These are phyloP conservation scores for Penicillium cosmopolitanum DNA, from an alignment of 495 filamentous ascomycete species.

Conservation along the genomic window DNA sequence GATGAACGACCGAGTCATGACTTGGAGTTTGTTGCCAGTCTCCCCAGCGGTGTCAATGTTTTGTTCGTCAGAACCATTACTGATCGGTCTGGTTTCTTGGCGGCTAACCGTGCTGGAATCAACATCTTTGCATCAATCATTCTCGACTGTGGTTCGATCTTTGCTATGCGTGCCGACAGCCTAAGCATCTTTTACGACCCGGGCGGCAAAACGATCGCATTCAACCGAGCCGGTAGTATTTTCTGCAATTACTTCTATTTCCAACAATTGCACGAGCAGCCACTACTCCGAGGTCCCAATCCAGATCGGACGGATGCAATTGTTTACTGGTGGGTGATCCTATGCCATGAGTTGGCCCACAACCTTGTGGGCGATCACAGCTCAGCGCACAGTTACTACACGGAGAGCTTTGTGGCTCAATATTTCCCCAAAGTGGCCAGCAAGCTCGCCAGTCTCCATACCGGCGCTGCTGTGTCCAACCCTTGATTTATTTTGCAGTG, in stretches of 20 bases:
- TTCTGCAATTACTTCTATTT: conserved; percentile 96
- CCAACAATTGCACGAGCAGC: conserved; percentile 68
- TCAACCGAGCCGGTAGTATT: conserved; percentile 82
- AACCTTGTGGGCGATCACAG: conserved; percentile 83
- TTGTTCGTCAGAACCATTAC: conserved; percentile 64
- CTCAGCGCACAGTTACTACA: conserved; percentile 84
- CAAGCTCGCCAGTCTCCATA: conserved; percentile 36
- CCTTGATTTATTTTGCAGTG: not conserved
- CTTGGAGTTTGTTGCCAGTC: conserved; percentile 72
- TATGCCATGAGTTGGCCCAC: conserved; percentile 94
- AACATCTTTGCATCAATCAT: conserved; percentile 73
- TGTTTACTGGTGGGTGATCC: conserved; percentile 88
- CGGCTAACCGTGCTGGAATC: conserved; percentile 63
- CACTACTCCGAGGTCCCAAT: conserved; percentile 40
- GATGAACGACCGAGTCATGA: conserved; percentile 81
- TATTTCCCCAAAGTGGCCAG: conserved; percentile 55
- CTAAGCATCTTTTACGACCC: conserved; percentile 90
- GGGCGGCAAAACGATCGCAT: conserved; percentile 80
- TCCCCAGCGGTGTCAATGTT: conserved; percentile 71
- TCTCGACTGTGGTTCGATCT: conserved; percentile 69
- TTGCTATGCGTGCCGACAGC: conserved; percentile 60
- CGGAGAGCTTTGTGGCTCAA: conserved; percentile 53
- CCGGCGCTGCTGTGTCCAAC: not conserved
- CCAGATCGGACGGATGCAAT: conserved; percentile 64
- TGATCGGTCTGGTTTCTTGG: conserved; percentile 60